Evolutionary conservation across 2,329 filamentous ascomycete genomes (phyloP).

Genomic region (Exophiala calicioides): DNA sequence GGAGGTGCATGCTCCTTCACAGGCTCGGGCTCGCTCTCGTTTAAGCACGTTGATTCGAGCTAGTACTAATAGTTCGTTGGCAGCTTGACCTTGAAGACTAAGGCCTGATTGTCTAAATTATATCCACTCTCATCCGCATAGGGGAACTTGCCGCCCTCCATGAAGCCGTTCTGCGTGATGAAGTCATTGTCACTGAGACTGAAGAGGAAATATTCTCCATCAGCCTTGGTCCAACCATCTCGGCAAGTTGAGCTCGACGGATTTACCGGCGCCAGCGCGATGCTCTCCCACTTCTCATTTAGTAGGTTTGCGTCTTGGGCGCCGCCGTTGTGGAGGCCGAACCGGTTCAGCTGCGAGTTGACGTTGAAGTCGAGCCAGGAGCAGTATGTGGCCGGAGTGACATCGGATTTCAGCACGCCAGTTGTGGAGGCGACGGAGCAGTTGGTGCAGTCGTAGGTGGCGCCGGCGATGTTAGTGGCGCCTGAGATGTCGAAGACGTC

Average conservation of each 20-base stretch:
- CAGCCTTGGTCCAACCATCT: conserved; percentile 29
- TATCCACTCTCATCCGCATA: conserved; percentile 61
- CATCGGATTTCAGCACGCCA: conserved; percentile 56
- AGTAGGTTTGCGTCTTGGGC: conserved; percentile 58
- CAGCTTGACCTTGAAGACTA: conserved; percentile 59
- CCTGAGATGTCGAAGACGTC: conserved; percentile 67
- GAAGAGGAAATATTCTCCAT: conserved; percentile 68
- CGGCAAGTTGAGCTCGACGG: conserved; percentile 33
- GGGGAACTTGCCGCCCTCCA: conserved; percentile 58
- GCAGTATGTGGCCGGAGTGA: conserved; percentile 64
- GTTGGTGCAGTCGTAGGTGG: conserved; percentile 39
- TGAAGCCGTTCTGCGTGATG: conserved; percentile 66
- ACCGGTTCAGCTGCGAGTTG: conserved; percentile 63
- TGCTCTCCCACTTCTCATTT: conserved; percentile 77
- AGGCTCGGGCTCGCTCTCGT: not conserved
- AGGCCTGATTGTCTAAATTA: conserved; percentile 61
- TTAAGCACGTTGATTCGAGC: not conserved
- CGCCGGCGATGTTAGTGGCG: conserved; percentile 62
- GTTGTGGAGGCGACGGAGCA: conserved; percentile 50
- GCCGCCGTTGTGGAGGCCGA: conserved; percentile 69
- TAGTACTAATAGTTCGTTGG: conserved; percentile 8
- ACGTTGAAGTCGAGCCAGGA: conserved; percentile 69
- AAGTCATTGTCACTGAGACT: conserved; percentile 73
- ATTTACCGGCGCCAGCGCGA: conserved; percentile 63
- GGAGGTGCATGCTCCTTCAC: not conserved